Percentiles rank a stretch among this genome's conserved stretches.
These are phyloP conservation scores for Hura crepitans DNA, from an alignment of 441 rosid genomes.

Conservation along the genomic window DNA sequence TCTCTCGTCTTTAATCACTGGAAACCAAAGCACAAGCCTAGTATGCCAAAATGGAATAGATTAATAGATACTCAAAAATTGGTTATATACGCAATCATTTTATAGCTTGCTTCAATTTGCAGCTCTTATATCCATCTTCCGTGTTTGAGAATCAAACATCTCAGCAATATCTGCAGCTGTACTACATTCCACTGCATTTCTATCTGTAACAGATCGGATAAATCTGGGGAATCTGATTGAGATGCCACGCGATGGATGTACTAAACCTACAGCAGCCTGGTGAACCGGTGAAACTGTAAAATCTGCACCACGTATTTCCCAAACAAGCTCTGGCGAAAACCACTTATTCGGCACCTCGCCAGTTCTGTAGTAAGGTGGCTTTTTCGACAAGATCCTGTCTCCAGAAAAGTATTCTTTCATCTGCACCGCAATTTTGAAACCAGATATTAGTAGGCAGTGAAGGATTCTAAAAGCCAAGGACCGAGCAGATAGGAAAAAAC, in stretches of 20 bases:
- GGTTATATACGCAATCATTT: background rate
- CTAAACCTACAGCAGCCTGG: constrained; percentile 65
- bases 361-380: constrained; percentile 70
- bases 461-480: constrained; percentile 3
- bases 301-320: constrained; percentile 88
- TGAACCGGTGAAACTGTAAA: constrained; percentile 77
- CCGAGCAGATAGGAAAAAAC: background rate
- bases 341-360: constrained; percentile 73
- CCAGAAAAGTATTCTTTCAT: constrained; percentile 71
- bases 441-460: background rate
- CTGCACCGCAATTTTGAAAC: constrained; percentile 37
- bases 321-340: constrained; percentile 67
- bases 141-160: constrained; percentile 65
- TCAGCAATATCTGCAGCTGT: constrained; percentile 62
- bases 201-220: constrained; percentile 36
- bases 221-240: constrained; percentile 82
- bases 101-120: constrained; percentile 24
- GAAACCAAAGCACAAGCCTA: too few relatives aligned
- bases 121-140: constrained; percentile 53
- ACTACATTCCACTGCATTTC: constrained; percentile 74
- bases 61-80: background rate
- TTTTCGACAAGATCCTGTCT: constrained; percentile 57
- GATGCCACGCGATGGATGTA: constrained; percentile 80
- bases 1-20: too few relatives aligned
- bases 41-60: too few relatives aligned